phyloP scores from a whole-genome alignment of 148 eudicot species.

The Beta vulgaris region DNA sequence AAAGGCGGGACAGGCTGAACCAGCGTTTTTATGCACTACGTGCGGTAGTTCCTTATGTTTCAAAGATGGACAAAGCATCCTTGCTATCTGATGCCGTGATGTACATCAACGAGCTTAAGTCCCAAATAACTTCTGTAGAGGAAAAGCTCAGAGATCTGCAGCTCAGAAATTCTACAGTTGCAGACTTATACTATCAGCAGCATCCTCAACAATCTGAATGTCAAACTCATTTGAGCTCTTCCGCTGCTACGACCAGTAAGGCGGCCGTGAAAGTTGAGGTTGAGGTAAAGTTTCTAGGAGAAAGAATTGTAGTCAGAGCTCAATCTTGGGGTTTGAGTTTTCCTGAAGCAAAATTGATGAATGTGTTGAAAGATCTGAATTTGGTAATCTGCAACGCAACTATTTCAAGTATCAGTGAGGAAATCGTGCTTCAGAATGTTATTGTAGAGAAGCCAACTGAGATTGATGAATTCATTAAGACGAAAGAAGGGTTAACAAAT shows the following conservation, averaged over 20 bases:
- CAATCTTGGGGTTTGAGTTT: conserved; percentile 28
- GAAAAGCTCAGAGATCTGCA: background rate
- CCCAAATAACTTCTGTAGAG: conserved; percentile 10
- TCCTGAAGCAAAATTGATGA: conserved; percentile 40
- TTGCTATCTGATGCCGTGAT: conserved; percentile 49
- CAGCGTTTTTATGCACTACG: conserved; percentile 47
- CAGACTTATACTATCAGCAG: background rate
- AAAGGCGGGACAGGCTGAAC: conserved; percentile 55
- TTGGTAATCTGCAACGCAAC: conserved; percentile 35
- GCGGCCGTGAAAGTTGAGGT: background rate
- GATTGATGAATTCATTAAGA: background rate
- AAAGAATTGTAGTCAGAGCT: conserved; percentile 35
- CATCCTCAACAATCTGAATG: background rate
- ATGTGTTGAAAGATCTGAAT: conserved; percentile 29
- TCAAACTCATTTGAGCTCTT: background rate
- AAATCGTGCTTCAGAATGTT: conserved; percentile 42
- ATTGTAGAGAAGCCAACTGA: conserved; percentile 19
- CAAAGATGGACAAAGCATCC: conserved; percentile 63
- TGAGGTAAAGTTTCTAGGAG: conserved; percentile 28
- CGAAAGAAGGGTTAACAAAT: conserved; percentile 27
- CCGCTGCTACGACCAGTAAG: background rate
- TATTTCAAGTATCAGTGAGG: conserved; percentile 30
- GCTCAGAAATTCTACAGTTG: background rate
- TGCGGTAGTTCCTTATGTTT: conserved; percentile 52
- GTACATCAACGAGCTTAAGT: conserved; percentile 44